Base-by-base conservation (phyloP, 2,329 filamentous ascomycete genomes). In the Cryphonectria naterciae region DNA sequence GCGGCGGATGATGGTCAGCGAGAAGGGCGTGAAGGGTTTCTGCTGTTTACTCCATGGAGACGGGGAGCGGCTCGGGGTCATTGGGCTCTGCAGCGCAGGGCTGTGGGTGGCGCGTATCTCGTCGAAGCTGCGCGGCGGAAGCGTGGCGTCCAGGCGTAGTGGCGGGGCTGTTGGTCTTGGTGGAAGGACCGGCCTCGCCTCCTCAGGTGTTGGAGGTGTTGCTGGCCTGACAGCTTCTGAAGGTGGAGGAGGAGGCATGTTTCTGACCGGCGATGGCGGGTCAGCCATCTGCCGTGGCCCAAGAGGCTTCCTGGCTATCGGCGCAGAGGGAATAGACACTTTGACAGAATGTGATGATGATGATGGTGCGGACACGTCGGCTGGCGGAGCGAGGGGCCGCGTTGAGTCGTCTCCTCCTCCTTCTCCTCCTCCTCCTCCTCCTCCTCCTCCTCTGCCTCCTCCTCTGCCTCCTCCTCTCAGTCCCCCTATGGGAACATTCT, bases 1-100 rank as follows among this genome's bases (percentile, higher is more conserved):
- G 74, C 92, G 88, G n/a, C 92, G 89, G 75, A 94, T 93, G 19
- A 95, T 79, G 0, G 89, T 91, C 19, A 90, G 80, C 2, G 83
- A 85, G 73, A 88, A 89, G 0, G 86, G 83, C 0, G 80, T 79
- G 63, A 81, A 79, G 8, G 78, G 75, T 32, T 76, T 75, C 49
- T 74, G 78, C 63, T 74, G 77, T 67, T 81, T 83, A 35, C 28
- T 37, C 63, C 63, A 65, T n/a, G 63, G 83, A 1, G 83, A 84
- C 0, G 80, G 78, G 0, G 83, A 81, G n/a, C 79, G 77, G 39
- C 74, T 63, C 10, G 43, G 73, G 32, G 64, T 41, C 72, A 72
- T n/a, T 17, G 71, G 69, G 25, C 62, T 46, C 4, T 70, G 66
- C 11, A 66, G 25, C 0, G 49, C 52, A 10, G 68, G 65, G 41